Evolutionary conservation across 2,329 filamentous ascomycete species (phyloP).

Genomic region (Trichoderma atrobrunneum): DNA sequence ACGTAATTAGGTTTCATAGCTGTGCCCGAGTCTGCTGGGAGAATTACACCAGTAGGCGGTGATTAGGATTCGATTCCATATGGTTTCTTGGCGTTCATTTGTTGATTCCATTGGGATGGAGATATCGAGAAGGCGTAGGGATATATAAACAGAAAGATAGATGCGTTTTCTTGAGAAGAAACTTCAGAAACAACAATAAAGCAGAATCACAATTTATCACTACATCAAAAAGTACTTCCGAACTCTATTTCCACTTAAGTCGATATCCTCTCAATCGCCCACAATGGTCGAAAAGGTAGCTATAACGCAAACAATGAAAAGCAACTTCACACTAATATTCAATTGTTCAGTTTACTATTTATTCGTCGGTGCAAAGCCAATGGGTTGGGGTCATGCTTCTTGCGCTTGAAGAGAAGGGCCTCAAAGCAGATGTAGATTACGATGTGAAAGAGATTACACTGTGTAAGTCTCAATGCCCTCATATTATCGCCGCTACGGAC

Average conservation of each 20-base stretch:
- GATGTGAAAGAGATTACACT: slow-evolving; percentile 6
- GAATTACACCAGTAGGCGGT: background rate
- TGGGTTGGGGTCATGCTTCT: slow-evolving; percentile 24
- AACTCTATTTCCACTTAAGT: background rate
- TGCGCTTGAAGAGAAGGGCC: slow-evolving; percentile 22
- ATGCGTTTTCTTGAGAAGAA: background rate
- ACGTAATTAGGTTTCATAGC: background rate
- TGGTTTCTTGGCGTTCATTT: background rate
- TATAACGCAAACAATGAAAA: background rate
- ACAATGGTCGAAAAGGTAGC: background rate
- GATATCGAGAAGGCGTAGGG: background rate
- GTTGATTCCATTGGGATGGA: background rate
- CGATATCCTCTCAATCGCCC: background rate
- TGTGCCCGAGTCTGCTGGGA: background rate
- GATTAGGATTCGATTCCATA: background rate
- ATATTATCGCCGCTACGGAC: background rate
- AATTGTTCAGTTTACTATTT: background rate
- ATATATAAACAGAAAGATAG: background rate
- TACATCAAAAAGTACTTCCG: background rate
- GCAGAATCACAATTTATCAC: background rate
- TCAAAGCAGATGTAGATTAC: slow-evolving; percentile 21
- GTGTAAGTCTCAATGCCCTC: background rate
- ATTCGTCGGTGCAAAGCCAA: slow-evolving; percentile 21
- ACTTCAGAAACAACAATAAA: background rate
- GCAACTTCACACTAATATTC: background rate